Base-by-base conservation (phyloP, 805 yeast species). In the Wilhelminamyces savonicus region DNA sequence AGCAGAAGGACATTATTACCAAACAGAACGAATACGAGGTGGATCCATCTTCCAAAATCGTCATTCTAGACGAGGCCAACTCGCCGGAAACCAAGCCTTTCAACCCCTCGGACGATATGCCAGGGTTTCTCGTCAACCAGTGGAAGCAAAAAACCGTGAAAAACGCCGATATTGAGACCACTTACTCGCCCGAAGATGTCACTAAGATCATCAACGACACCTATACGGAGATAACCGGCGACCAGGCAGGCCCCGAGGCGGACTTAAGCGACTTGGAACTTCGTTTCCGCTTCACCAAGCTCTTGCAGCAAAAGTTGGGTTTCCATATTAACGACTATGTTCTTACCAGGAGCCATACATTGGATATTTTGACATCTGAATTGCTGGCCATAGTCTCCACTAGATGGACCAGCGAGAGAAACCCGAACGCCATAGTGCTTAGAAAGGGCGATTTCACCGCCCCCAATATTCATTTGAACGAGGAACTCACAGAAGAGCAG, bases 381-480 rank as follows among this genome's bases (percentile, higher is more conserved):
- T 54, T 74, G 27, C 30, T 42, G 7, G 37, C 55, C 32, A 49
- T 67, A n/a, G 59, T 69, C 16, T 65, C 67, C 14, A 41, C 46
- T 13, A 61, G 66, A 43, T 59, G 60, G 48, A 69, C 59, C 40
- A 73, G 71, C 43, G 87, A 81, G 48, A 70, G 77, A 49, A 73
- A 77, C 45, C 87, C 92, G n/a, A 73, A 81, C 44, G 90, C 85
- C 17, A 73, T 84, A 32, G 75, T 77, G 37, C 62, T 84, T 41
- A 61, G 74, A 34, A 52, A 62, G 6, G 64, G 62, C 17, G 78
- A 73, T 26, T 82, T 75, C 46, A 62, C 56, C 18, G 75, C 81
- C 23, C 62, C 73, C 4, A 83, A 82, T 41, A 58, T 78, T 20
- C 66, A 67, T 37, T 59, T 77, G 36, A 76, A 71, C 33, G 59